Evolutionary conservation across 352 stramenopile species (phyloP), one percentile per base, ranked within the genome.

Genomic region (Globisporangium lucens): DNA sequence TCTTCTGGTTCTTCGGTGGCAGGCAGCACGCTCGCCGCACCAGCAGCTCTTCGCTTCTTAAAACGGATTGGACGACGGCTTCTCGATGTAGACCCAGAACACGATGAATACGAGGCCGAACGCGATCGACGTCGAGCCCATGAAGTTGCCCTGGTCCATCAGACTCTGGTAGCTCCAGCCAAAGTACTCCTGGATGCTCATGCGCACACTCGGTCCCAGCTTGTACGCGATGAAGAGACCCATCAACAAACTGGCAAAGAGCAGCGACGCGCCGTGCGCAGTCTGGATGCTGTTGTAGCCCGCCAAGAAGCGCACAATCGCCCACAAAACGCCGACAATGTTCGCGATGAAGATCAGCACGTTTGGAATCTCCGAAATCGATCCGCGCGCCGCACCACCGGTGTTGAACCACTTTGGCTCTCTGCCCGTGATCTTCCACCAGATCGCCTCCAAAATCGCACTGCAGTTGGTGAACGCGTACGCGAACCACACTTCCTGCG

Each of bases 171-270:
- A 93, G 74, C 83, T 92, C 87, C 87, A 94, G 71, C 87, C 87
- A 80, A 93, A 94, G 75, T 94, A 94, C 74, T 94, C 87, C 68
- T 93, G 85, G 73, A 94, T 91, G 68, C 83, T 92, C 87, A 94
- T 94, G 43, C 85, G 84, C 24, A 94, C 85, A 53, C 80, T 91
- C 1, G 87, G 87, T 20, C 82, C 84, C 13, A 94, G 72, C 76
- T 94, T 94, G 47, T 89, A 80, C 9, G 78, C 83, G 65, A 94
- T 87, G 67, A 93, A 93, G 2, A 93, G 71, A 49, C 86, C 86
- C 86, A 94, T 91, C 68, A 94, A 78, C 41, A 91, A 62, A 82
- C 80, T 90, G 15, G 84, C 87, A 38, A 89, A 87, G 24, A 93
- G 73, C 63, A 92, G 68, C 62, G 87, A 92, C 22, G 80, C 84